These are phyloP conservation scores for Cercospora berteroae DNA, from an alignment of 2,329 filamentous ascomycete genomes.

Conservation along the genomic window DNA sequence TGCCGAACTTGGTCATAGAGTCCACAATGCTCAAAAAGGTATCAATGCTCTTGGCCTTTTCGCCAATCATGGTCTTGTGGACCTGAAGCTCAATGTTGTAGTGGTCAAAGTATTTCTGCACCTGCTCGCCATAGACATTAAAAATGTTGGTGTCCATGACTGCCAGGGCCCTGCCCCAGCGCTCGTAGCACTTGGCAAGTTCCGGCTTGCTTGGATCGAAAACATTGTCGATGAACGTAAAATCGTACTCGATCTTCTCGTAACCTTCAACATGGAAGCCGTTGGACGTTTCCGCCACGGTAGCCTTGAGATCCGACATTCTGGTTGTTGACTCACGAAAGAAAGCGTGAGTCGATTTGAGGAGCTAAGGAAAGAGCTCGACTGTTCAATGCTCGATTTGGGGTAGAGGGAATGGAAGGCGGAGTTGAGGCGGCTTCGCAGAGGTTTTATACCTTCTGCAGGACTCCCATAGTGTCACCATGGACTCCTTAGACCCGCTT, in stretches of 20 bases:
- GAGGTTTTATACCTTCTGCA: constrained; percentile 14
- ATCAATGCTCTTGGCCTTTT: constrained; percentile 72
- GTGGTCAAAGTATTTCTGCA: constrained; percentile 66
- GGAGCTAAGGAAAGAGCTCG: constrained; percentile 19
- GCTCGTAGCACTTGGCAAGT: constrained; percentile 63
- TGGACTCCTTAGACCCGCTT: neutral
- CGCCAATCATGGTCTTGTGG: constrained; percentile 71
- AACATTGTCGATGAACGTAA: constrained; percentile 68
- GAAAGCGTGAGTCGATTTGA: constrained; percentile 11
- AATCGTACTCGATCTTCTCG: constrained; percentile 75
- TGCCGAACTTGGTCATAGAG: constrained; percentile 71
- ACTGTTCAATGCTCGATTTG: constrained; percentile 1
- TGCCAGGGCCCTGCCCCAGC: constrained; percentile 64
- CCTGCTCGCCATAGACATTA: constrained; percentile 63
- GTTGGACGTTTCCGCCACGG: constrained; percentile 60
- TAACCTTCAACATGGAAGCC: constrained; percentile 71
- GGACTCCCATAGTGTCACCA: neutral
- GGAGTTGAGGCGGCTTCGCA: neutral
- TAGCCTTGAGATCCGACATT: constrained; percentile 70
- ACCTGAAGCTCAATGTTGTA: constrained; percentile 62
- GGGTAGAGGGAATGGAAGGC: neutral
- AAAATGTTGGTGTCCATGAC: constrained; percentile 72
- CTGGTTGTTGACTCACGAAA: constrained; percentile 20
- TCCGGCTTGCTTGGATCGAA: constrained; percentile 61
- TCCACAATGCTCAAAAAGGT: constrained; percentile 68